Percentiles rank a stretch among this genome's conserved stretches.
phyloP scores from a whole-genome alignment of 2,329 filamentous ascomycete species.

The Pseudogymnoascus sp. region DNA sequence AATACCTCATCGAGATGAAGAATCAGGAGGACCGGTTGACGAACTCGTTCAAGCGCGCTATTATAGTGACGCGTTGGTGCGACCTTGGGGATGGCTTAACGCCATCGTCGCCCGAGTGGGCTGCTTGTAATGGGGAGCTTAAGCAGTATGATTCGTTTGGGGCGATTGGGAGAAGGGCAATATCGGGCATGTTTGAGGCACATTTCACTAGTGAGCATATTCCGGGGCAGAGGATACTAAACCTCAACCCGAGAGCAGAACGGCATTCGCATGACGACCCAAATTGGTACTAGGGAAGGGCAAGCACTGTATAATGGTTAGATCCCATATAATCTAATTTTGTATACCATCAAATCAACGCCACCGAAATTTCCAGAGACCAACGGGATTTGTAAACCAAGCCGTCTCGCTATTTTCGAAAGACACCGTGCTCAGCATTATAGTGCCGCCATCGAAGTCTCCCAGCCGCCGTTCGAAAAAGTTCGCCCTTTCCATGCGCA shows the following conservation, averaged over 20 bases:
- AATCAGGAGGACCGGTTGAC: constrained; percentile 45
- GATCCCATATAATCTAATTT: not conserved
- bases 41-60: constrained; percentile 47
- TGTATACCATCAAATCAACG: not conserved
- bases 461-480: not conserved
- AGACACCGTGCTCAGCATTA: not conserved
- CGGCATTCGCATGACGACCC: constrained; percentile 46
- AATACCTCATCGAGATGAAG: constrained; percentile 54
- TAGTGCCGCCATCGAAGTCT: not conserved
- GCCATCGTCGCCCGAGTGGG: constrained; percentile 46
- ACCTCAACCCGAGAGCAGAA: constrained; percentile 48
- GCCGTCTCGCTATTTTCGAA: not conserved
- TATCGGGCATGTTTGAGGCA: constrained; percentile 52
- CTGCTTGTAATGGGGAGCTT: constrained; percentile 41
- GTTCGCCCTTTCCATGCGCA: not conserved
- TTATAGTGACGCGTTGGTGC: constrained; percentile 54
- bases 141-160: constrained; percentile 44
- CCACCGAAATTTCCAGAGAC: not conserved
- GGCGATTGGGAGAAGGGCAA: constrained; percentile 43
- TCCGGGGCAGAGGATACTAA: constrained; percentile 49
- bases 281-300: constrained; percentile 45
- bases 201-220: constrained; percentile 44
- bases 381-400: not conserved
- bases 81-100: constrained; percentile 49
- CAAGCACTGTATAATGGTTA: not conserved